A percentile compares a stretch with the other conserved stretches of the same genome.
Conservation (phyloP, 2,329 filamentous ascomycete genomes). For the Cyclaneusma minus region DNA sequence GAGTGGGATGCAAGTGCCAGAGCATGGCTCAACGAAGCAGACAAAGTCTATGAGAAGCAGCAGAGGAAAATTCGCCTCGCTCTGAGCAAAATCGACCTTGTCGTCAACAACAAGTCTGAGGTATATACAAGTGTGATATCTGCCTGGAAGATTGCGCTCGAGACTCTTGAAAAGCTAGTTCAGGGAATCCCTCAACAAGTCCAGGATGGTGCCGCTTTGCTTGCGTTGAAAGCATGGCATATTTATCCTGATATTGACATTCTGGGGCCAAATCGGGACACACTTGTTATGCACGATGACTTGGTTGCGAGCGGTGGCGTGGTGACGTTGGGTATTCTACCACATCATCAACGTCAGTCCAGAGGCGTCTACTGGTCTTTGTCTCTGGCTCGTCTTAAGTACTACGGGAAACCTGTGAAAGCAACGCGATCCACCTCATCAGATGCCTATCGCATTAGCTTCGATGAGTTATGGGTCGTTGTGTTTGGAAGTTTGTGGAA, state of each 20-base stretch:
- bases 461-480: no score
- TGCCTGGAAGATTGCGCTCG: constrained; percentile 16
- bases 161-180: constrained; percentile 15
- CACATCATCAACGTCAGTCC: no score
- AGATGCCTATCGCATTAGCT: no score
- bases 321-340: no score
- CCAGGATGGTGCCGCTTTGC: constrained; percentile 12
- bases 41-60: constrained; percentile 12
- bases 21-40: constrained; percentile 21
- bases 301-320: constrained; percentile 7
- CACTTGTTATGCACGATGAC: constrained; percentile 7
- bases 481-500: no score
- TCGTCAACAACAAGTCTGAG: constrained; percentile 10
- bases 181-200: constrained; percentile 13
- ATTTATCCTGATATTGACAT: constrained; percentile 19
- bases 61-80: constrained; percentile 17
- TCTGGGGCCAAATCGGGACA: constrained; percentile 8
- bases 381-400: constrained; percentile 3
- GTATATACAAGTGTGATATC: constrained; percentile 16
- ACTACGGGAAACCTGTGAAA: no score
- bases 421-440: no score
- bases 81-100: constrained; percentile 14
- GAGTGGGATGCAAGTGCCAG: constrained; percentile 23
- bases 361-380: no score
- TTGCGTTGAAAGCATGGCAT: constrained; percentile 20